Base-by-base conservation (phyloP, 106 monocot genomes). In the Hemerocallis citrina region DNA sequence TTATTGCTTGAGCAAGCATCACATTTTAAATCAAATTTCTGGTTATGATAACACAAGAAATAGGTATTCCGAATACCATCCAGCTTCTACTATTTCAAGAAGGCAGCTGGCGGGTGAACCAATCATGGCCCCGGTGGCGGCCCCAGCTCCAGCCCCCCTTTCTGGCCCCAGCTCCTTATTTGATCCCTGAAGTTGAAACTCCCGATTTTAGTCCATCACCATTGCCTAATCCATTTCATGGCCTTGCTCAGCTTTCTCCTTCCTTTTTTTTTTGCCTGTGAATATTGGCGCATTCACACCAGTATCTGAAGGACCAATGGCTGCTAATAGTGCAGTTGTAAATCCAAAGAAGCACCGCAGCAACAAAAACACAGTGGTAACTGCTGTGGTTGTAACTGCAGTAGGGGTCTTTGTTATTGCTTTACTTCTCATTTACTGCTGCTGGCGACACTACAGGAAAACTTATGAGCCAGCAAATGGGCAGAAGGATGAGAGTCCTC, bases 401-500 rank as follows among this genome's bases (percentile, higher is more conserved):
- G 39, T 27, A 15, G 70, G 45, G 44, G 59, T 73, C 19, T 52
- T 64, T 41, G 8, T 74, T 65, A 16, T 85, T 52, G 40, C 59
- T 47, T 63, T 65, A 37, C 4, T 63, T 51, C 21, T 71, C 34
- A 68, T 77, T 64, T 74, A 7, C 55, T 74, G 52, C 60, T 40
- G 25, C 14, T 50, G 41, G 27, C 52, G 34, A 37, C 78, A 75
- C 52, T 74, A 32, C 27, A 32, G 31, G 50, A 73, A 63, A 56
- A 62, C 28, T 46, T 62, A 7, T 30, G 38, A 43, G 38, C 34
- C 23, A 66, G 66, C 20, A 33, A 46, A 29, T 64, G 48, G 52
- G 16, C 54, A 19, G 3, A 81, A 62, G 52, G 86, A 86, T 72
- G 75, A 78, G 0, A 74, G 72, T 30, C 86, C 86, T 15, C 86